Percentiles rank a stretch among this genome's conserved stretches.
Conservation (phyloP, 2,329 filamentous ascomycete genomes). For the Colletotrichum brevisporum region DNA sequence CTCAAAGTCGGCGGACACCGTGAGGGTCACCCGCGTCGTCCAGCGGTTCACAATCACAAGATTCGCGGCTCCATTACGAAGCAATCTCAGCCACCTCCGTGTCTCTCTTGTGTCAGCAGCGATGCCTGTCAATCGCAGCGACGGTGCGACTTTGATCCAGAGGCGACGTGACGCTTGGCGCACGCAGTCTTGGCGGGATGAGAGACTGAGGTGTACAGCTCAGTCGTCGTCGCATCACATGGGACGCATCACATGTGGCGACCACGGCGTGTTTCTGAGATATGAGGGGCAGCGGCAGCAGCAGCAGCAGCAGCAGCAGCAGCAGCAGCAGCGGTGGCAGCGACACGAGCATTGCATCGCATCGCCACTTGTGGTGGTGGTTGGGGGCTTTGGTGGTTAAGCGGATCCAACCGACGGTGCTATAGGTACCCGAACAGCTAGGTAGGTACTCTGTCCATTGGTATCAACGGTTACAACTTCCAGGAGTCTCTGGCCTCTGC, state of each 20-base stretch:
- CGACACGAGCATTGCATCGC: neutral
- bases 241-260: neutral
- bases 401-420: too few species aligned
- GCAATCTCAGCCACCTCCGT: slow-evolving; percentile 17
- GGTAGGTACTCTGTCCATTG: too few species aligned
- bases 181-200: neutral
- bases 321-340: neutral
- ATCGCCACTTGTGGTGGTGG: neutral
- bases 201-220: neutral
- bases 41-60: neutral
- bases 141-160: neutral
- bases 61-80: slow-evolving; percentile 12
- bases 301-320: neutral
- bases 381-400: too few species aligned
- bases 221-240: neutral
- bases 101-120: neutral
- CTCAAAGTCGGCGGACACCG: too few species aligned
- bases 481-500: neutral
- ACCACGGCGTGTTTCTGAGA: too few species aligned
- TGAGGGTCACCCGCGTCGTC: neutral
- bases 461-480: neutral
- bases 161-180: neutral
- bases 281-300: neutral
- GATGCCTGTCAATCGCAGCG: neutral
- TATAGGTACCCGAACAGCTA: too few species aligned